Evolutionary conservation across 495 filamentous ascomycete genomes (phyloP).

Genomic region (Neurospora discreta): DNA sequence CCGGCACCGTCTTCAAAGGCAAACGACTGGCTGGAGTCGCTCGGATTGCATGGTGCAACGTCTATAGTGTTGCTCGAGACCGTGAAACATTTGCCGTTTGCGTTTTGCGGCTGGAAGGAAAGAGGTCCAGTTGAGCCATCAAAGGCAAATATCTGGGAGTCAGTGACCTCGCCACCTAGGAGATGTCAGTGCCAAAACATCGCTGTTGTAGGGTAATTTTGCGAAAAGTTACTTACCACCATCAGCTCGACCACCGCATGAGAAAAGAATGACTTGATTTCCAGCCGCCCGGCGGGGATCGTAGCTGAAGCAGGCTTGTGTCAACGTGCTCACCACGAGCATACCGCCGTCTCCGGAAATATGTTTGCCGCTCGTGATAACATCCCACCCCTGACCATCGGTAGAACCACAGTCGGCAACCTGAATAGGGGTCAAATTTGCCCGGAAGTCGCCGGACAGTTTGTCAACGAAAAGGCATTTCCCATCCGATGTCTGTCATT

Average conservation of each 20-base stretch:
- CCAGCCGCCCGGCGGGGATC: slow-evolving; percentile 35
- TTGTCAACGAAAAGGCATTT: slow-evolving; percentile 43
- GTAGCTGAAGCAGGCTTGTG: slow-evolving; percentile 46
- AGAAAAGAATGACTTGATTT: slow-evolving; percentile 41
- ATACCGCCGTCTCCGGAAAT: slow-evolving; percentile 29
- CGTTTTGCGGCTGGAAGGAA: slow-evolving; percentile 31
- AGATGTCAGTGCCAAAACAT: slow-evolving; percentile 3
- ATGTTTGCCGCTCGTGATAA: slow-evolving; percentile 43
- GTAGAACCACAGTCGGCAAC: slow-evolving; percentile 37
- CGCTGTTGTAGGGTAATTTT: not conserved
- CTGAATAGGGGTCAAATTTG: slow-evolving; percentile 44
- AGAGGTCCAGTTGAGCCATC: slow-evolving; percentile 30
- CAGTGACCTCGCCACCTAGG: slow-evolving; percentile 34
- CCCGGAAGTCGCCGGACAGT: slow-evolving; percentile 45
- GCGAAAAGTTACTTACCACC: slow-evolving; percentile 21
- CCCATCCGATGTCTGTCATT: slow-evolving; percentile 35
- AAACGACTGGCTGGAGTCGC: slow-evolving; percentile 34
- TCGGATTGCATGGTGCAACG: slow-evolving; percentile 30
- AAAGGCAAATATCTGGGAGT: slow-evolving; percentile 40
- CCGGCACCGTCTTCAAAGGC: slow-evolving; percentile 25
- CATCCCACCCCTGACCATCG: slow-evolving; percentile 41
- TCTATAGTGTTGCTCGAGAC: slow-evolving; percentile 35
- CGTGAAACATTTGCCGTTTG: slow-evolving; percentile 32
- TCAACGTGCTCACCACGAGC: slow-evolving; percentile 44
- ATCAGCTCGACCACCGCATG: slow-evolving; percentile 45